Evolutionary conservation across 345 rosid genomes (phyloP), one percentile per base, ranked within the genome.

Genomic region (Limnanthes douglasii): DNA sequence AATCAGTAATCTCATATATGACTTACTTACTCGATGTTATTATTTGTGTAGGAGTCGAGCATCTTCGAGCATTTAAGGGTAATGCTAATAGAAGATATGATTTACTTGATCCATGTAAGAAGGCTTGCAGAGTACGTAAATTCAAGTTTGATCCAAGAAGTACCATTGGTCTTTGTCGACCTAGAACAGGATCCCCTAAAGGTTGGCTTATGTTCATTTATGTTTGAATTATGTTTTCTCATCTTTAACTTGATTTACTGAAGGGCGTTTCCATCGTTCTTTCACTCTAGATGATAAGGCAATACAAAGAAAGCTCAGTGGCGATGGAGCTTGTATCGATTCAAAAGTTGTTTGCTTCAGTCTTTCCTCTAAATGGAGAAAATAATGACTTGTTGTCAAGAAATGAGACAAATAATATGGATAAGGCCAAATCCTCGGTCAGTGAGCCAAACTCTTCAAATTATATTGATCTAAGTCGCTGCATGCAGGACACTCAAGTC

Each of bases 171-270:
- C 45, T 72, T 79, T 8, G 70, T 88, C 39, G 68, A 83, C 56
- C 59, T 83, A 37, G 95, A 79, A 47, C 70, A 73, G 39, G 95
- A 88, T 62, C 97, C 97, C 59, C 93, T 84, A 31, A 58, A 76
- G 90, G 97, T 88, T 62, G 27, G 14, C 18, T n/a, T 31, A 33
- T 29, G 15, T 27, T n/a, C n/a, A n/a, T n/a, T 37, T 50, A 15
- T 32, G 8, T 34, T 9, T 33, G 6, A 17, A 7, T 5, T 2
- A 30, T 15, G 34, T 23, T 48, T 29, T 18, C 20, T 39, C 40
- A 12, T 19, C 40, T 36, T 18, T 7, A 32, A 11, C n/a, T 34
- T 22, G 8, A 20, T n/a, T 17, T 4, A 6, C 30, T 56, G 10
- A 25, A 33, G 18, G 37, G 18, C 35, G 14, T 53, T 49, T 5